These are phyloP conservation scores for Curvularia lunata DNA, from an alignment of 2,329 filamentous ascomycete genomes.

Conservation along the genomic window DNA sequence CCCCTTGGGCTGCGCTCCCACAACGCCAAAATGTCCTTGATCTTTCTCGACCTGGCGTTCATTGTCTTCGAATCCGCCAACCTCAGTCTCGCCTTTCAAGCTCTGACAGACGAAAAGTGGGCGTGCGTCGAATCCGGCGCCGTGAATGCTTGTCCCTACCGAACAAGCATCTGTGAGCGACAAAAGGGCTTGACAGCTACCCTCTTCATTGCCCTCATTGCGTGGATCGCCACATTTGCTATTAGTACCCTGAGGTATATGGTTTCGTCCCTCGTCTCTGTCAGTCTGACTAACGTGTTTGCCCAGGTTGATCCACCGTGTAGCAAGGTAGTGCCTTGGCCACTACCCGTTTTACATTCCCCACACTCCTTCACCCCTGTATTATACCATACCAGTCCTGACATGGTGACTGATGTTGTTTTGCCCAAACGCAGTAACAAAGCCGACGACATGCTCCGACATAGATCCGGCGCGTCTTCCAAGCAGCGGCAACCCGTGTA, in stretches of 20 bases:
- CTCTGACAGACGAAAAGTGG: slow-evolving; percentile 69
- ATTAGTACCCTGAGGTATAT: slow-evolving; percentile 65
- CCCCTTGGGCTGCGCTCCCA: slow-evolving; percentile 85
- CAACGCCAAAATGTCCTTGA: slow-evolving; percentile 83
- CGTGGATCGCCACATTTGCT: slow-evolving; percentile 90
- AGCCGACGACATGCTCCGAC: slow-evolving; percentile 9
- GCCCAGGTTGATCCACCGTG: slow-evolving; percentile 38
- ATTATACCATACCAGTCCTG: slow-evolving; percentile 2
- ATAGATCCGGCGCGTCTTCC: slow-evolving; percentile 11
- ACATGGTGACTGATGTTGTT: slow-evolving; percentile 4
- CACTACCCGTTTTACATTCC: slow-evolving; percentile 4
- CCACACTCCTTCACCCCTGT: slow-evolving; percentile 7
- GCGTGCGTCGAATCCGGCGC: slow-evolving; percentile 47
- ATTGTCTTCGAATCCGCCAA: slow-evolving; percentile 98
- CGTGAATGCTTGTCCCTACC: slow-evolving; percentile 32
- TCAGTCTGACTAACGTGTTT: slow-evolving; percentile 11
- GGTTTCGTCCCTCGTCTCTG: neutral
- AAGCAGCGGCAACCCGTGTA: slow-evolving; percentile 6
- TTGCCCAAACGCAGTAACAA: slow-evolving; percentile 5
- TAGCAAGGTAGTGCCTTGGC: slow-evolving; percentile 36
- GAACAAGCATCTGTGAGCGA: slow-evolving; percentile 61
- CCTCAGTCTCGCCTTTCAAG: slow-evolving; percentile 85
- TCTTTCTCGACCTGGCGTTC: slow-evolving; percentile 92
- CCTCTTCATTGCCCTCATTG: slow-evolving; percentile 78
- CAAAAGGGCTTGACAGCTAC: slow-evolving; percentile 78